Percentiles rank a stretch among this genome's conserved stretches.
Conservation (phyloP, 202 grass and related monocot genomes). For the Thinopyrum obtusiflorum region DNA sequence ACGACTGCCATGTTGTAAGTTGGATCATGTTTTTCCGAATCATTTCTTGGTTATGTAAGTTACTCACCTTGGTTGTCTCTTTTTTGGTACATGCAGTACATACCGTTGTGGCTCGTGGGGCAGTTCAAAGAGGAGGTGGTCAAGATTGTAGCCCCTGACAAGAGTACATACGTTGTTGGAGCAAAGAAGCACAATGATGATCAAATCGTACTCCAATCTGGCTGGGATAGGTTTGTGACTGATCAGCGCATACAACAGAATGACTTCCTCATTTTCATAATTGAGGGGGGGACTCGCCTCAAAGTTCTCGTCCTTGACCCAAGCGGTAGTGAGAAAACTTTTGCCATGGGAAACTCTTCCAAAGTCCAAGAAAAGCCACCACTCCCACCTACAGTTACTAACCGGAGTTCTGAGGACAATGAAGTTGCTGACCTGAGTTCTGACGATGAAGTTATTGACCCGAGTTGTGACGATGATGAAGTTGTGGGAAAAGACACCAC, state of each 20-base stretch:
- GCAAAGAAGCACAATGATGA: background rate
- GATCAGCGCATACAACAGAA: background rate
- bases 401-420: background rate
- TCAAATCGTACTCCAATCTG: background rate
- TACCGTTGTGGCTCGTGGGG: slow-evolving; percentile 2
- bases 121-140: background rate
- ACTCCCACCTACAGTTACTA: background rate
- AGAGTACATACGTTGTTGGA: background rate
- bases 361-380: background rate
- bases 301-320: slow-evolving; percentile 10
- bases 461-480: background rate
- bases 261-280: slow-evolving; percentile 27
- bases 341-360: background rate
- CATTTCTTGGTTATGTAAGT: background rate
- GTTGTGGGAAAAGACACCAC: background rate
- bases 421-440: too few relatives aligned
- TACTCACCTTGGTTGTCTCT: background rate
- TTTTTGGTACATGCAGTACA: background rate
- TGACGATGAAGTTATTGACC: background rate
- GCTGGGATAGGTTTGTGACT: slow-evolving; percentile 11
- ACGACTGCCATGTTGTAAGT: too few relatives aligned
- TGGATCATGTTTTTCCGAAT: too few relatives aligned
- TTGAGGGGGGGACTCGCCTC: background rate
- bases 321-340: background rate
- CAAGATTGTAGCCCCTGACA: background rate